A percentile compares a stretch with the other conserved stretches of the same genome.
Conservation (phyloP, 1,284 basidiomycete genomes). For the Ustilago bromivora region DNA sequence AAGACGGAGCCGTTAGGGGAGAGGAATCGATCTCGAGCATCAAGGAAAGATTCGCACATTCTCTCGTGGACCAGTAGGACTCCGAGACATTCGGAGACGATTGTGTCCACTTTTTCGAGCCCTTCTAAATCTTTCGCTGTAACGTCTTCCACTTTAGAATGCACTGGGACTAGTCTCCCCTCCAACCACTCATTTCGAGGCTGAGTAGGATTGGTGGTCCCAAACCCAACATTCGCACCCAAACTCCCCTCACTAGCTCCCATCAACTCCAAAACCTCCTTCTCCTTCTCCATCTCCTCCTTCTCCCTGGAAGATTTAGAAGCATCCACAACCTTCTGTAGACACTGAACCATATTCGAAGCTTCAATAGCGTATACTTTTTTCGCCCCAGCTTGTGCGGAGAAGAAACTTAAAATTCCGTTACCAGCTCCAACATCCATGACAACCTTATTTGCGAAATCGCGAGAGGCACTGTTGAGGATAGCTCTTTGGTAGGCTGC, state of each 20-base stretch:
- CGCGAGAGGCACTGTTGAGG: slow-evolving; percentile 42
- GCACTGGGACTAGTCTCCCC: slow-evolving; percentile 52
- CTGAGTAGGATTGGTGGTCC: slow-evolving; percentile 27
- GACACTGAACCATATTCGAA: slow-evolving; percentile 72
- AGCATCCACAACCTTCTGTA: slow-evolving; percentile 69
- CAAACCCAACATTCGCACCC: slow-evolving; percentile 11
- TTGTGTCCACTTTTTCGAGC: slow-evolving; percentile 71
- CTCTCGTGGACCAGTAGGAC: slow-evolving; percentile 73
- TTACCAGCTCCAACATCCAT: slow-evolving; percentile 73
- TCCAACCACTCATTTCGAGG: slow-evolving; percentile 56
- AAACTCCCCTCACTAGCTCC: slow-evolving; percentile 19
- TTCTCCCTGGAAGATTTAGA: slow-evolving; percentile 36
- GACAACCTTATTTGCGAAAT: slow-evolving; percentile 56
- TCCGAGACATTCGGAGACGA: slow-evolving; percentile 73
- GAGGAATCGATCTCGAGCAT: slow-evolving; percentile 71
- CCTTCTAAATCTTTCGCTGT: slow-evolving; percentile 46
- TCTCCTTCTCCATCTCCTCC: slow-evolving; percentile 52
- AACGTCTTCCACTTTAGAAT: slow-evolving; percentile 64
- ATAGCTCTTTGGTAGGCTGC: slow-evolving; percentile 65
- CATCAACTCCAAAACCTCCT: slow-evolving; percentile 44
- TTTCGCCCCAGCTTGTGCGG: slow-evolving; percentile 72
- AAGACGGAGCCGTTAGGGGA: slow-evolving; percentile 72
- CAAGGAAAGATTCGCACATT: slow-evolving; percentile 73
- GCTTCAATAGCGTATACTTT: slow-evolving; percentile 73
- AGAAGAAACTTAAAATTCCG: slow-evolving; percentile 73